Base-by-base conservation (phyloP, 1,139 yeast genomes). In the Yamadazyma blattariae region DNA sequence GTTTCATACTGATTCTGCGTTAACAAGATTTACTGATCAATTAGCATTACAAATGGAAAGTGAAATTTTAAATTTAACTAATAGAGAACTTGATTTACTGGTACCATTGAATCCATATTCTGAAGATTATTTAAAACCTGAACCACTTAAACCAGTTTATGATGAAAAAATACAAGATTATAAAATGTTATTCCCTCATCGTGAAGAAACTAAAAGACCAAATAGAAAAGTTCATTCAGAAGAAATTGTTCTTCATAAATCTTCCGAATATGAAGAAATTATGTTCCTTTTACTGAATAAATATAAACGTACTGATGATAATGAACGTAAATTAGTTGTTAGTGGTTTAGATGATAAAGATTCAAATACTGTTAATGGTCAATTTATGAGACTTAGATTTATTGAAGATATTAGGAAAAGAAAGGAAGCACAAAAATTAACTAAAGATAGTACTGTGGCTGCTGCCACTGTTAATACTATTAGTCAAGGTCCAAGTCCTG, bases 211-310 rank as follows among this genome's bases (percentile, higher is more conserved):
- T 3, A 56, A 68, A 2, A 70, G 61, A 36, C 65, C 70, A 21
- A 59, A 66, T 2, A 65, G 74, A 18, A 69, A 66, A 47, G 55
- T 70, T 34, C 74, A 68, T 42, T 72, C 64, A 43, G 76, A 70
- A 38, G 73, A 67, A 48, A 51, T 68, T 50, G 59, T 67, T 5
- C 49, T 69, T 45, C 96, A 87, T 52, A 85, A 85, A 50, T 82
- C 86, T 25, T 80, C 90, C 2, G 95, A 89, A 45, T 89, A 86
- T 59, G 97, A 92, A 59, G 96, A 87, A 54, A 70, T 89, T 53
- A 90, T 92, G 97, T 60, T 69, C 38, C 57, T 70, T 33, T 56
- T 70, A 33, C 67, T 74, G 3, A 65, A 61, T 47, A 69, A 66
- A 41, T 62, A 64, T 47, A 66, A 59, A 41, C 56, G 59, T 33